Conservation (phyloP, 805 yeast species). For the Cyberlindnera meyerae region DNA sequence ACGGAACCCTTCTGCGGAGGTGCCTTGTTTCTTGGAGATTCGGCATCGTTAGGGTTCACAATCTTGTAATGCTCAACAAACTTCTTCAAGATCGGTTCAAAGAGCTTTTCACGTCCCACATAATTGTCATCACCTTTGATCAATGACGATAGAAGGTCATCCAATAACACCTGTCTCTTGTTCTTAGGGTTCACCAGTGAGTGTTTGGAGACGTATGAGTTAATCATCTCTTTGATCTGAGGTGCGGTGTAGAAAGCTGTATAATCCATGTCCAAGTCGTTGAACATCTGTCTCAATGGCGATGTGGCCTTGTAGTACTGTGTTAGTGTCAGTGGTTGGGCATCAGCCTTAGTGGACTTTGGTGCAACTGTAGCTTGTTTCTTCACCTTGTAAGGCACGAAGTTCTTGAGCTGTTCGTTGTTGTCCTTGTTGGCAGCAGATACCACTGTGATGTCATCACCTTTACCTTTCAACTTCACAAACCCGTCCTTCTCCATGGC, state of each 20-base stretch:
- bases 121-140: conserved; percentile 28
- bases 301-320: conserved; percentile 58
- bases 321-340: conserved; percentile 37
- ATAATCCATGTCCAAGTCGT: conserved; percentile 34
- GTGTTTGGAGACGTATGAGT: conserved; percentile 49
- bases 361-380: conserved; percentile 17
- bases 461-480: conserved; percentile 74
- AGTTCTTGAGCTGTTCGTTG: conserved; percentile 47
- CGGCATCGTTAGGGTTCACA: conserved; percentile 30
- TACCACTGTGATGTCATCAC: conserved; percentile 66
- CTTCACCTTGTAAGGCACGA: conserved; percentile 54
- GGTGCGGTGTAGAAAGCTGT: conserved; percentile 42
- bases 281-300: conserved; percentile 42
- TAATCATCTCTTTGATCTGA: conserved; percentile 51
- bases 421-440: conserved; percentile 41
- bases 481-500: conserved; percentile 76
- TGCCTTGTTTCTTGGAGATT: conserved; percentile 32
- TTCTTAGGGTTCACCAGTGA: conserved; percentile 47
- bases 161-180: conserved; percentile 50
- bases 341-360: conserved; percentile 24
- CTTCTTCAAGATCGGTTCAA: conserved; percentile 39
- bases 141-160: conserved; percentile 46
- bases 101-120: conserved; percentile 32
- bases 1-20: conserved; percentile 55
- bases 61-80: conserved; percentile 48